Base-by-base conservation (phyloP, 257 asterid species). In the Solanum piurae region DNA sequence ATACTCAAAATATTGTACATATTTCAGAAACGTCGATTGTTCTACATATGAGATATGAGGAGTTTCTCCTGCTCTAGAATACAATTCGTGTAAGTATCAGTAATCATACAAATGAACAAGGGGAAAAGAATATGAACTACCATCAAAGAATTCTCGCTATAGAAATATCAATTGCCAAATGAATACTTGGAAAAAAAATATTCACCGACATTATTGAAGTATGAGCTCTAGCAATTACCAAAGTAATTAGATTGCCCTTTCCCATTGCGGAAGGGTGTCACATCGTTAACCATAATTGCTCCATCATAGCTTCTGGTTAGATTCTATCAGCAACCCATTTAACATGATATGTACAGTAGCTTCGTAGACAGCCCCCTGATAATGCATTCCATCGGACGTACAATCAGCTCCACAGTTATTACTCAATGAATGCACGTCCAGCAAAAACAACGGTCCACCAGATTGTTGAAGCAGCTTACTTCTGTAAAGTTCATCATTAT, bases 301-400 rank as follows among this genome's bases (percentile, higher is more conserved):
- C 76, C 73, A 85, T 90, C 89, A 89, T 87, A 94, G 90, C 91
- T 92, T 95, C 89, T 97, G 99, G 90, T 96, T 94, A 52, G 99
- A 97, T 89, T 96, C 96, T 36, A 97, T 92, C 83, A 97, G 98
- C 95, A 97, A 90, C 0, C 95, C 98, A 75, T 97, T 96, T 94
- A 97, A 89, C 98, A 97, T 83, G 86, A 97, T 92, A 76, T 97
- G 99, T 89, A 94, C 90, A 9, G 94, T 92, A 71, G 98, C 91
- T 33, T 94, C 96, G 74, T 96, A 96, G 86, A 96, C 96, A 89
- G 90, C 94, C 68, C 91, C 94, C 29, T 94, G 92, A 66, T 97
- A 97, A 91, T 97, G 99, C 98, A 97, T 96, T 40, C 99, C 99
- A 89, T 97, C 98, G 3, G 46, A 86, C 40, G 99, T 92, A 89